Conservation (phyloP, 139 green algal species). For the Coelastrella sp. region DNA sequence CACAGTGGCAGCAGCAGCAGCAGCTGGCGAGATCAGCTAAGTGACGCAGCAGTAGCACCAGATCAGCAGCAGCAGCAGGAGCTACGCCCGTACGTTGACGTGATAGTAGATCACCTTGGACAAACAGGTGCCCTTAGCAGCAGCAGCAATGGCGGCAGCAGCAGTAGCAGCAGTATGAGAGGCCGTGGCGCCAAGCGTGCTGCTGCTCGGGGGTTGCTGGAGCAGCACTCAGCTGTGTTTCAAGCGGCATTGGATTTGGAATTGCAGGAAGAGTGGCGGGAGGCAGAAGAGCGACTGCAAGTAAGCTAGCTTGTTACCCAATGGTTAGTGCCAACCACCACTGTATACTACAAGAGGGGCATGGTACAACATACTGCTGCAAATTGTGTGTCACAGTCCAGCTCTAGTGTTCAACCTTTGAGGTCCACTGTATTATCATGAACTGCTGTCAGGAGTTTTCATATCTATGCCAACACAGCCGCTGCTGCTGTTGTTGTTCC, state of each 20-base stretch:
- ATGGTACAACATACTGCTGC: not conserved
- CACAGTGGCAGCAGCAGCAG: constrained; percentile 25
- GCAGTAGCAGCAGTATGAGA: constrained; percentile 46
- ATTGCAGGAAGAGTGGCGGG: constrained; percentile 53
- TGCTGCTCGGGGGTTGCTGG: constrained; percentile 47
- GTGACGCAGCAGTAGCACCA: not conserved
- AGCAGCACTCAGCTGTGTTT: constrained; percentile 50
- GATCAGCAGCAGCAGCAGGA: not conserved
- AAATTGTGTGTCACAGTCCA: too few relatives aligned
- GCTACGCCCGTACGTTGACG: not conserved
- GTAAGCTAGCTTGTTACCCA: not conserved
- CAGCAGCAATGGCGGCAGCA: constrained; percentile 54
- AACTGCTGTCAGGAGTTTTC: constrained; percentile 16
- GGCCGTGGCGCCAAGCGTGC: constrained; percentile 53
- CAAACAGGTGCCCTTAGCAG: constrained; percentile 37
- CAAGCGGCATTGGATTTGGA: constrained; percentile 57
- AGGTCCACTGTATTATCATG: not conserved
- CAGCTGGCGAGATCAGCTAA: not conserved
- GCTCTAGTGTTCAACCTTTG: not conserved
- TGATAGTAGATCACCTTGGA: not conserved
- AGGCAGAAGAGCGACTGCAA: constrained; percentile 42
- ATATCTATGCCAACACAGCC: not conserved
- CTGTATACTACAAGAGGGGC: not conserved
- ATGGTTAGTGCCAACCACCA: not conserved
- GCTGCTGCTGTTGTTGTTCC: constrained; percentile 48